Conservation (phyloP, 768 basidiomycete genomes). For the Hemileccinum rubropunctum region DNA sequence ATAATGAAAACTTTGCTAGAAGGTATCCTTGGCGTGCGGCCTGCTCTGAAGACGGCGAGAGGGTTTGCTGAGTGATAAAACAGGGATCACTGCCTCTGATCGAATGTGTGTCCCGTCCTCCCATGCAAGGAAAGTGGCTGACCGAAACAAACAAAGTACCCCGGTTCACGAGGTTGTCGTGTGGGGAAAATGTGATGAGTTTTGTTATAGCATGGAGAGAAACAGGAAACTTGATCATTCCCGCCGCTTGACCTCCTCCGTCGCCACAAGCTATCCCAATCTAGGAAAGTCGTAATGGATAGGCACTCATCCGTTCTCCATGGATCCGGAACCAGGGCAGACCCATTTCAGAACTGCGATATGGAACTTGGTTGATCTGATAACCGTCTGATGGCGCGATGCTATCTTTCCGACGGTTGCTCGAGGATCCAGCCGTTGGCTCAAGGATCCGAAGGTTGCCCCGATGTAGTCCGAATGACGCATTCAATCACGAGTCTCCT, state of each 20-base stretch:
- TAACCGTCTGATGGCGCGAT: constrained; percentile 35
- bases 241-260: no score
- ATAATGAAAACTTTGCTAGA: not conserved
- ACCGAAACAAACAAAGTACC: not conserved
- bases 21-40: no score
- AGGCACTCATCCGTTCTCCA: no score
- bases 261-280: no score
- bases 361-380: constrained; percentile 35
- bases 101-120: no score
- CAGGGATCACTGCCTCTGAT: no score
- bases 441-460: constrained; percentile 7
- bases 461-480: constrained; percentile 12
- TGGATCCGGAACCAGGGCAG: no score
- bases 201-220: not conserved
- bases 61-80: no score
- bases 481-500: constrained; percentile 1
- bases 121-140: not conserved
- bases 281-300: no score
- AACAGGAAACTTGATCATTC: not conserved
- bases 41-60: no score
- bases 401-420: constrained; percentile 37
- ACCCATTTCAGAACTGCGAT: no score
- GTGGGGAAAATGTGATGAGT: not conserved
- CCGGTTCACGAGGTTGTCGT: no score
- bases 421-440: constrained; percentile 19